Base-by-base conservation (phyloP, 2,329 filamentous ascomycete genomes). In the Trichoderma brevicompactum region DNA sequence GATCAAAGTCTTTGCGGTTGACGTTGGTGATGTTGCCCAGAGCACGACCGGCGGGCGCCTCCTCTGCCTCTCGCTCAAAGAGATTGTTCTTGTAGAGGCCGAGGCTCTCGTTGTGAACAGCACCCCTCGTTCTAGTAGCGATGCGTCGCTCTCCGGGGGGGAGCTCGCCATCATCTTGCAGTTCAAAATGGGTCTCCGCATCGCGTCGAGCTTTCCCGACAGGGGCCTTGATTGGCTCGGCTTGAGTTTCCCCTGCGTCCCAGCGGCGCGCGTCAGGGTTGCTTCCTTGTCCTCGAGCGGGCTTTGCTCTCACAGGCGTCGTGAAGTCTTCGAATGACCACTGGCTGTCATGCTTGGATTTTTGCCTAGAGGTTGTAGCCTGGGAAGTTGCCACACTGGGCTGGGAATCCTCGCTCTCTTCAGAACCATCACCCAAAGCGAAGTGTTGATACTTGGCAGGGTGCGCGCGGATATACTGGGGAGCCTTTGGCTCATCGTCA, bases 241-340 rank as follows among this genome's bases (percentile, higher is more conserved):
- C 48, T 2, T 41, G 85, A 67, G 43, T 62, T 13, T 49, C 50
- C 53, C 93, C 89, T 54, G 89, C 88, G 70, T 89, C 90, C 87
- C 92, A 96, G 75, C 95, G 90, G 64, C 91, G 89, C 67, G 89
- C 84, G 67, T 95, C 88, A 73, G 92, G 87, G 54, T 65, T 54
- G 36, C 44, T 64, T 44, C 49, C 59, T 19, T 60, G 54, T 44
- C 84, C 80, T 66, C 88, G 85, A 61, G 82, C 74, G 23, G 85
- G 76, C 76, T 89, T 91, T 52, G 83, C 79, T 82, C 96, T 97
- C 69, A 89, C 85, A 0, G 94, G 94, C 0, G 94, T 97, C 15
- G 82, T 81, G 72, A 96, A 96, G 78, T 97, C 93, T 67, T 92
- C 87, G 77, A 98, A 98, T 55, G 88, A 87, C 93, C 94, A 97